Evolutionary conservation across 345 rosid species (phyloP), one percentile per base, ranked within the genome.

Genomic region (Melaleuca quinquenervia): DNA sequence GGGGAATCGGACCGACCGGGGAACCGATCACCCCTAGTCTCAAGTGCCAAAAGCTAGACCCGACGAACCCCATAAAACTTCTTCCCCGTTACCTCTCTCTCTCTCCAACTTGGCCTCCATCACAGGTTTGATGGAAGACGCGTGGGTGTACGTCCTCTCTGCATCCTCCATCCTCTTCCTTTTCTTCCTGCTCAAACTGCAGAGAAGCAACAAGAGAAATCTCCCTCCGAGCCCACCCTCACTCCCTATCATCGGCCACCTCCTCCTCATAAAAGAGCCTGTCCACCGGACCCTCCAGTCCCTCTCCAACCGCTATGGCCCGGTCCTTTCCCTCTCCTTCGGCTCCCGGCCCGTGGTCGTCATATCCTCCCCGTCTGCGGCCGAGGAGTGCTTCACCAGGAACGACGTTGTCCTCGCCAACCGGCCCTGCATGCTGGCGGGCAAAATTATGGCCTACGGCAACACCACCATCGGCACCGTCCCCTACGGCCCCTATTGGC

Each of bases 201-300:
- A 4, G 89, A 87, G 64, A 85, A 80, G 52, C 88, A 53, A 55
- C 50, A 85, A 85, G 82, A 82, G 70, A 50, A 89, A 88, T 84
- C 92, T 88, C 82, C 93, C 92, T 49, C 94, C 93, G 53, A 86
- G 84, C 36, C 93, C 93, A 27, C 89, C 89, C 1, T 83, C 89
- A 11, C 87, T 93, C 13, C 94, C 93, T n/a, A 84, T 90, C 11
- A 84, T 92, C 3, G 93, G 92, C 64, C 93, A 91, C 83, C 92
- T 92, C 84, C 45, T 86, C 90, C 92, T 91, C 50, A 85, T 91
- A 29, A 89, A 87, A 53, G 86, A 87, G 54, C 94, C 93, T 13
- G 58, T 91, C 58, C 84, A 89, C 89, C 84, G 85, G 13, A 85
- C 92, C 15, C 88, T 93, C 2, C 53, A 89, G 3, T 8, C 44